These are phyloP conservation scores for Silene latifolia DNA, from an alignment of 148 eudicot species.

Conservation along the genomic window DNA sequence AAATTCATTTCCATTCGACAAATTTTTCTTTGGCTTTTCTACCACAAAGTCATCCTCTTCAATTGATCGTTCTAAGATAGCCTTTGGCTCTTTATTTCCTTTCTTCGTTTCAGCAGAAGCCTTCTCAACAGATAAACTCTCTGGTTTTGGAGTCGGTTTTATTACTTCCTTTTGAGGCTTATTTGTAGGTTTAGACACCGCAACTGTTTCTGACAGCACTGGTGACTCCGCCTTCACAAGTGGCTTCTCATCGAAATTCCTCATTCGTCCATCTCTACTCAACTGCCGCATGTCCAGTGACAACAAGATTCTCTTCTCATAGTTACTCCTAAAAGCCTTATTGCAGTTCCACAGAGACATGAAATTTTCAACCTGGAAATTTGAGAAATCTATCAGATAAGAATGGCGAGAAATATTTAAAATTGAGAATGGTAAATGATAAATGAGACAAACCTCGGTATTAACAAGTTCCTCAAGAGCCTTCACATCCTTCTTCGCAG, in stretches of 20 bases:
- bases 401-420: background rate
- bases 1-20: conserved; percentile 33
- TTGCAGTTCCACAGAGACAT: conserved; percentile 60
- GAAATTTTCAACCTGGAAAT: conserved; percentile 58
- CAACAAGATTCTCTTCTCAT: conserved; percentile 60
- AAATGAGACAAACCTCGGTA: conserved; percentile 37
- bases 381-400: conserved; percentile 8
- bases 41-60: conserved; percentile 35
- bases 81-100: conserved; percentile 30
- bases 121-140: conserved; percentile 33
- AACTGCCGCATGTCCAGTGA: conserved; percentile 70
- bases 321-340: conserved; percentile 70
- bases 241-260: conserved; percentile 82
- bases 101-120: conserved; percentile 42
- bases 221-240: conserved; percentile 39
- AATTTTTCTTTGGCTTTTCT: conserved; percentile 38
- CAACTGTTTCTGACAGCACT: conserved; percentile 29
- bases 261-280: conserved; percentile 77
- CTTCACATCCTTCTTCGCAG: conserved; percentile 50
- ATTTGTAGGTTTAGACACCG: conserved; percentile 24
- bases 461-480: conserved; percentile 34
- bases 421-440: background rate
- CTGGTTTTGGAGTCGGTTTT: conserved; percentile 26
- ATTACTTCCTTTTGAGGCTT: conserved; percentile 53
- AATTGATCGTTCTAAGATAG: conserved; percentile 26